Evolutionary conservation across 768 basidiomycete species (phyloP), one percentile per base, ranked within the genome.

Genomic region (Hemileccinum rubropunctum): DNA sequence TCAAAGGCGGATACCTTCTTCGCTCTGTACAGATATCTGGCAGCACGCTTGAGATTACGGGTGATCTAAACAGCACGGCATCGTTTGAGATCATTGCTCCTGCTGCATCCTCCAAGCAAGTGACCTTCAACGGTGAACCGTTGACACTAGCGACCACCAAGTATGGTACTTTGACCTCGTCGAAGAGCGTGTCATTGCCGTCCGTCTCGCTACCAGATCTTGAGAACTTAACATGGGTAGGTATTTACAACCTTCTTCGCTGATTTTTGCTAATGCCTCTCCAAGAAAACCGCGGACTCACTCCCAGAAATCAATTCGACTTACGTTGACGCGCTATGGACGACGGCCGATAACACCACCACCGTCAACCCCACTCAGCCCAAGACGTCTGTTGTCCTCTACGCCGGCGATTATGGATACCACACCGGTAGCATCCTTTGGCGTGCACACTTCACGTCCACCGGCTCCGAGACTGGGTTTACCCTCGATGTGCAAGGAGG

Each of bases 401-500:
- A 72, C 41, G 72, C 75, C 1, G 74, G 76, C 38, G 75, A 79
- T 42, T 79, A 79, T 45, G 77, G 76, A 12, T 79, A 68, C 54
- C 77, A 78, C 59, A 78, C 74, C 3, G 78, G 78, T 2, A 78
- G 75, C 53, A 75, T 79, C 45, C 53, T 80, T 26, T 80, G 77
- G 76, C 71, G 78, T 6, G 78, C 70, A 13, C 76, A 76, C 47
- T 80, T 80, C 65, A 73, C 54, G 36, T 73, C 77, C 4, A 73
- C 71, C 0, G 76, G 77, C 6, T 49, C 62, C 10, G 78, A 80
- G 60, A 74, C 71, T 1, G 77, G 68, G 2, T 71, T 80, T 56
- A 67, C 45, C 18, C 61, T 70, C 20, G 56, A 70, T 32, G 58
- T 80, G 6, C 67, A 68, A 53, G 78, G 79, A 39, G 78, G 79